Evolutionary conservation across 768 basidiomycete species (phyloP).

Genomic region (Leccinum broughii): DNA sequence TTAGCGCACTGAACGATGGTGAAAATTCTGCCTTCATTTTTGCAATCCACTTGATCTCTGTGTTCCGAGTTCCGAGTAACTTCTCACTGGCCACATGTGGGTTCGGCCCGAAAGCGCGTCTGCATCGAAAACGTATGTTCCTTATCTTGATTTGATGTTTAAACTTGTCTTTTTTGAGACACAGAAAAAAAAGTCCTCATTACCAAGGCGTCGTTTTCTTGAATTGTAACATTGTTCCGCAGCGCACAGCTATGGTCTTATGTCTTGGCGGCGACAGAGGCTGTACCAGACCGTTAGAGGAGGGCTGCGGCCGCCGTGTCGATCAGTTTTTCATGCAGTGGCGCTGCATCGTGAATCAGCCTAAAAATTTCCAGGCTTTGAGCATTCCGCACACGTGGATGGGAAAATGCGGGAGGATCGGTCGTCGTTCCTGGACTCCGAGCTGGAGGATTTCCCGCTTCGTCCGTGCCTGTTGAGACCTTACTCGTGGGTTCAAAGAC

Average conservation of each 20-base stretch:
- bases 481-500: not conserved
- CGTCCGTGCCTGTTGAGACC: not conserved
- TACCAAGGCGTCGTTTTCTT: not conserved
- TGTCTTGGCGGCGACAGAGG: not conserved
- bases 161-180: not conserved
- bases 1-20: conserved; percentile 4
- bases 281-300: not conserved
- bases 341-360: not conserved
- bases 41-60: not conserved
- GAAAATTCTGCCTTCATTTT: not conserved
- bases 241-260: not conserved
- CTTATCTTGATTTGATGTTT: not conserved
- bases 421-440: not conserved
- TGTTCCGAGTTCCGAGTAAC: not conserved
- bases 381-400: not conserved
- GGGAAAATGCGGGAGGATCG: not conserved
- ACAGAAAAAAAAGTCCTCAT: not conserved
- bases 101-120: not conserved
- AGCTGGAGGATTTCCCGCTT: not conserved
- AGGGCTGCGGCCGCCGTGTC: not conserved
- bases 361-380: not conserved
- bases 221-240: not conserved
- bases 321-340: not conserved
- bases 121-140: not conserved
- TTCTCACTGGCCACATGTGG: not conserved